These are phyloP conservation scores for Amanita molliuscula DNA, from an alignment of 768 basidiomycete genomes.

Conservation along the genomic window DNA sequence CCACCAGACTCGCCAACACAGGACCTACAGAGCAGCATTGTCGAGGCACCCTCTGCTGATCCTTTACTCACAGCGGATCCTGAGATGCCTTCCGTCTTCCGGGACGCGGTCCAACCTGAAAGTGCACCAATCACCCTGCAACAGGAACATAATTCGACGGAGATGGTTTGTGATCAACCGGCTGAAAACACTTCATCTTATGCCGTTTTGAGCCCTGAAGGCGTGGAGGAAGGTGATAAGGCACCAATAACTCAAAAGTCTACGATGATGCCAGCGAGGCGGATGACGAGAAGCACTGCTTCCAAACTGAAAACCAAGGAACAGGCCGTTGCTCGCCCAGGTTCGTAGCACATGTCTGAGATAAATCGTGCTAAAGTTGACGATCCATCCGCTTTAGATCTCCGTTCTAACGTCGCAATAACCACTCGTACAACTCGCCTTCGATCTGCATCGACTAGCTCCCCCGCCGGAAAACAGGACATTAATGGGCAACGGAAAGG, in stretches of 20 bases:
- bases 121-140: not conserved
- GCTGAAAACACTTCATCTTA: not conserved
- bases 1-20: not conserved
- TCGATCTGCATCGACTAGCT: not conserved
- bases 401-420: not conserved
- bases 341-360: constrained; percentile 3
- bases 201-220: not conserved
- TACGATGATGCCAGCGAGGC: constrained; percentile 13
- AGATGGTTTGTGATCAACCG: not conserved
- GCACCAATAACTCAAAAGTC: constrained; percentile 19
- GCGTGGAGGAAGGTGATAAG: constrained; percentile 11
- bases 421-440: not conserved
- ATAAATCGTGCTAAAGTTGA: not conserved
- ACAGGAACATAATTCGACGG: not conserved
- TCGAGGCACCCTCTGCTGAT: not conserved
- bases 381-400: not conserved
- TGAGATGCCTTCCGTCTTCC: not conserved
- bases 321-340: constrained; percentile 1
- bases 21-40: not conserved
- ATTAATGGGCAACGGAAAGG: not conserved
- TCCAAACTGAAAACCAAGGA: constrained; percentile 15
- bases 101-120: not conserved
- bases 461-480: not conserved
- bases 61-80: not conserved
- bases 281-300: constrained; percentile 27